Conservation (phyloP, 108 stramenopile species). For the Discostella pseudostelligera region DNA sequence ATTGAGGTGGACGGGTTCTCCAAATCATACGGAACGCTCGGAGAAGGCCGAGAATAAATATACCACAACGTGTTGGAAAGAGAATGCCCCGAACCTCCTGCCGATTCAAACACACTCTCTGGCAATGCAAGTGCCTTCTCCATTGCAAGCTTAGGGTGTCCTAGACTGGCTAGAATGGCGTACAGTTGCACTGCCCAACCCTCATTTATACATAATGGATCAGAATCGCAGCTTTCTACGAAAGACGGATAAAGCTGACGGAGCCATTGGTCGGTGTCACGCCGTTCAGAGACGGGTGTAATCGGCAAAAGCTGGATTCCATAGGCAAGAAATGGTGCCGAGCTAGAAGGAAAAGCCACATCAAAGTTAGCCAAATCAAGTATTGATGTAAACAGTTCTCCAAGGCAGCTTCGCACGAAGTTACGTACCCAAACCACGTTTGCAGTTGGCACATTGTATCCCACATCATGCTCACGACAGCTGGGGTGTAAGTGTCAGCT, state of each 20-base stretch:
- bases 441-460: slow-evolving; percentile 60
- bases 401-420: background rate
- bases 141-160: slow-evolving; percentile 59
- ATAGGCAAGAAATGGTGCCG: slow-evolving; percentile 59
- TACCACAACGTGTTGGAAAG: slow-evolving; percentile 78
- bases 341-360: slow-evolving; percentile 63
- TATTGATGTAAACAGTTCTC: slow-evolving; percentile 29
- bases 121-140: slow-evolving; percentile 47
- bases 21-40: slow-evolving; percentile 47
- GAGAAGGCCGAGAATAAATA: slow-evolving; percentile 58
- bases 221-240: slow-evolving; percentile 60
- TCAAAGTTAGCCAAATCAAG: slow-evolving; percentile 64
- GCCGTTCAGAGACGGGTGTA: slow-evolving; percentile 80
- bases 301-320: slow-evolving; percentile 89
- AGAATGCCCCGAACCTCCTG: slow-evolving; percentile 78
- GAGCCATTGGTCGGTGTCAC: slow-evolving; percentile 81
- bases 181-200: slow-evolving; percentile 70
- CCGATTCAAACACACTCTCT: slow-evolving; percentile 48
- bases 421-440: slow-evolving; percentile 63
- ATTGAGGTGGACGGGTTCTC: slow-evolving; percentile 31
- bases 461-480: slow-evolving; percentile 68
- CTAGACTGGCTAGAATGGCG: slow-evolving; percentile 68
- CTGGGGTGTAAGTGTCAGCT: slow-evolving; percentile 49
- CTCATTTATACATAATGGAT: slow-evolving; percentile 51
- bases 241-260: slow-evolving; percentile 78